These are phyloP conservation scores for Fonsecaea nubica DNA, from an alignment of 2,329 filamentous ascomycete species.

Conservation along the genomic window DNA sequence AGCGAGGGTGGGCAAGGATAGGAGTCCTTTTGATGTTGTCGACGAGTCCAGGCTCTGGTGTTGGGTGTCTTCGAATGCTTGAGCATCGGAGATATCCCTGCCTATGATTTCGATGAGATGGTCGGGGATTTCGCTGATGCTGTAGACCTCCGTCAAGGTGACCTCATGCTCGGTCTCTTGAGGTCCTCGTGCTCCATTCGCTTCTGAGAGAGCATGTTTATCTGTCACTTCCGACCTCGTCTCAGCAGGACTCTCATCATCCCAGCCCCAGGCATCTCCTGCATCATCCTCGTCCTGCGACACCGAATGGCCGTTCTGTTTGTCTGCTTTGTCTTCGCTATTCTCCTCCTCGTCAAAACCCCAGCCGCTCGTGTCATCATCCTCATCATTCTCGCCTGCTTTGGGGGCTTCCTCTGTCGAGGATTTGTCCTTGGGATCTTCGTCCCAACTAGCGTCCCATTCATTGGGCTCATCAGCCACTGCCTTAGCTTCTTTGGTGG, in stretches of 20 bases:
- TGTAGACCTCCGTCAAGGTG: constrained; percentile 83
- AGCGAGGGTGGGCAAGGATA: constrained; percentile 55
- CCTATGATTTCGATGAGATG: constrained; percentile 63
- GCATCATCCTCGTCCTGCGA: constrained; percentile 47
- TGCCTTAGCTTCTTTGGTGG: constrained; percentile 59
- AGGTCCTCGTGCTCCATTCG: constrained; percentile 21
- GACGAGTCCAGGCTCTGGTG: constrained; percentile 47
- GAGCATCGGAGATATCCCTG: constrained; percentile 51
- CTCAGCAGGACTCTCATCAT: constrained; percentile 64
- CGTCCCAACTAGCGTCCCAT: constrained; percentile 83
- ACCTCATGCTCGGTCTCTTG: constrained; percentile 63
- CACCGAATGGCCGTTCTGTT: constrained; percentile 36
- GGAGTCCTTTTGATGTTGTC: constrained; percentile 49
- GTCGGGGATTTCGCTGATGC: constrained; percentile 85
- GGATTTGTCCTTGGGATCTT: constrained; percentile 44
- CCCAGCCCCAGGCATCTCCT: constrained; percentile 84
- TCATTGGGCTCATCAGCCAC: constrained; percentile 57
- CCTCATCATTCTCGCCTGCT: constrained; percentile 54
- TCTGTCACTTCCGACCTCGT: constrained; percentile 34
- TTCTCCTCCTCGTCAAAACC: constrained; percentile 55
- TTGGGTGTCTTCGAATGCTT: constrained; percentile 47
- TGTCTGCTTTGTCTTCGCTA: constrained; percentile 45
- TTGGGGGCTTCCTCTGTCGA: not conserved
- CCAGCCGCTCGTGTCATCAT: constrained; percentile 56
- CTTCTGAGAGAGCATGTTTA: constrained; percentile 17